Conservation (phyloP, 176 grass and related monocot species). For the Phoenix dactylifera region DNA sequence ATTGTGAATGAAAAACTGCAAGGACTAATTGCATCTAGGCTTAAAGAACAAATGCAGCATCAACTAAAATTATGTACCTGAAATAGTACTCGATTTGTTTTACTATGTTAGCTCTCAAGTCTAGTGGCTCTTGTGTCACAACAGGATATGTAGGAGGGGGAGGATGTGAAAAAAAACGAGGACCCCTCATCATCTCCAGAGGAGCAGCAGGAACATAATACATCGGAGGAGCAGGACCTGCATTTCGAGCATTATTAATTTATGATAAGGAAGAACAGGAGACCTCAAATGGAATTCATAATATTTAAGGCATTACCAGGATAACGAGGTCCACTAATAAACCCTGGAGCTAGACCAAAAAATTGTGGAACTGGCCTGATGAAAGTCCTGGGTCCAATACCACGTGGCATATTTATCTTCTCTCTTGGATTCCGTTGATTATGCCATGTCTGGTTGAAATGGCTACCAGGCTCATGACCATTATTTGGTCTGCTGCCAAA, state of each 20-base stretch:
- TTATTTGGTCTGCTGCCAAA: slow-evolving; percentile 41
- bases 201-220: slow-evolving; percentile 56
- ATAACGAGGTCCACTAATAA: slow-evolving; percentile 41
- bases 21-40: too few species aligned
- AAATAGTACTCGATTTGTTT: slow-evolving; percentile 72
- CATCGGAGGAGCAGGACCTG: slow-evolving; percentile 56
- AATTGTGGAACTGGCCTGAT: slow-evolving; percentile 43
- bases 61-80: slow-evolving; percentile 32
- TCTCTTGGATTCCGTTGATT: slow-evolving; percentile 36
- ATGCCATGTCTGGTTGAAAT: slow-evolving; percentile 42
- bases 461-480: slow-evolving; percentile 33
- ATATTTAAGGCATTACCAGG: slow-evolving; percentile 33
- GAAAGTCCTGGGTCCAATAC: slow-evolving; percentile 43
- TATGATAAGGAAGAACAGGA: neutral
- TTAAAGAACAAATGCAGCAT: neutral
- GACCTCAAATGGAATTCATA: neutral
- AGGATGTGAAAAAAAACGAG: slow-evolving; percentile 31
- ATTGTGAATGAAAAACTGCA: too few species aligned
- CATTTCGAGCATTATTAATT: slow-evolving; percentile 17
- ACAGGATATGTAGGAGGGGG: slow-evolving; percentile 26
- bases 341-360: slow-evolving; percentile 40
- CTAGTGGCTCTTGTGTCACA: slow-evolving; percentile 26
- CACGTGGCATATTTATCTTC: slow-evolving; percentile 34
- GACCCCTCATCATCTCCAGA: slow-evolving; percentile 42
- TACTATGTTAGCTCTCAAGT: slow-evolving; percentile 55